Evolutionary conservation across 2,329 filamentous ascomycete genomes (phyloP).

Genomic region (Hypoxylon sp.): DNA sequence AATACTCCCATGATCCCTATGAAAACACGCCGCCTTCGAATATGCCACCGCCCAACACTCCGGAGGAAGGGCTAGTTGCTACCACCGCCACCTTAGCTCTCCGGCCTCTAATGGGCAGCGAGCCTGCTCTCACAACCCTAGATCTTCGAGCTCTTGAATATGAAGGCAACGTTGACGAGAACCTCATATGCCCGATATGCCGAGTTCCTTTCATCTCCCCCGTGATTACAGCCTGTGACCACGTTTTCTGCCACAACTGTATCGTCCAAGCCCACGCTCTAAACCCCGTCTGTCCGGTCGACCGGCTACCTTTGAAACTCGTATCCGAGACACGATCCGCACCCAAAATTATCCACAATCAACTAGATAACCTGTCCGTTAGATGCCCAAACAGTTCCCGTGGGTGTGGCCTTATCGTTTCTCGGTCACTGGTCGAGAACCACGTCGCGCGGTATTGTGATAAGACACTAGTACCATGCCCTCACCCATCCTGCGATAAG

Average conservation of each 20-base stretch:
- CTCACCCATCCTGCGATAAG: slow-evolving; percentile 66
- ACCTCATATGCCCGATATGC: slow-evolving; percentile 70
- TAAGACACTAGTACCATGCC: slow-evolving; percentile 70
- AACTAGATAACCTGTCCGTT: slow-evolving; percentile 72
- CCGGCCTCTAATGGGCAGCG: slow-evolving; percentile 44
- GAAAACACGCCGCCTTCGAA: slow-evolving; percentile 26
- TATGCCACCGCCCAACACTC: slow-evolving; percentile 57
- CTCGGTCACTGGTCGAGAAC: slow-evolving; percentile 68
- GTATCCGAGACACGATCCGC: slow-evolving; percentile 53
- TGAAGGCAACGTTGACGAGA: slow-evolving; percentile 60
- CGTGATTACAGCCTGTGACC: slow-evolving; percentile 73
- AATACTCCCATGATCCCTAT: slow-evolving; percentile 26
- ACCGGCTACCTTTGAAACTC: slow-evolving; percentile 62
- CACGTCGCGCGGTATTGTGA: slow-evolving; percentile 72
- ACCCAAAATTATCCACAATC: slow-evolving; percentile 68
- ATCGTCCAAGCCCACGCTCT: slow-evolving; percentile 62
- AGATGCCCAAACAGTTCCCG: slow-evolving; percentile 68
- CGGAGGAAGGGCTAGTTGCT: slow-evolving; percentile 53
- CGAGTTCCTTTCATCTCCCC: slow-evolving; percentile 73
- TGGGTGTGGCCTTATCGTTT: slow-evolving; percentile 66
- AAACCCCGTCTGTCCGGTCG: slow-evolving; percentile 69
- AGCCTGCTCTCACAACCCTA: slow-evolving; percentile 48
- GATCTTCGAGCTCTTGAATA: slow-evolving; percentile 64
- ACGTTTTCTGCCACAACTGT: slow-evolving; percentile 75
- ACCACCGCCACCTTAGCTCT: slow-evolving; percentile 49